Evolutionary conservation across 768 basidiomycete genomes (phyloP), one percentile per base, ranked within the genome.

Genomic region (Pleurotus citrinopileatus): DNA sequence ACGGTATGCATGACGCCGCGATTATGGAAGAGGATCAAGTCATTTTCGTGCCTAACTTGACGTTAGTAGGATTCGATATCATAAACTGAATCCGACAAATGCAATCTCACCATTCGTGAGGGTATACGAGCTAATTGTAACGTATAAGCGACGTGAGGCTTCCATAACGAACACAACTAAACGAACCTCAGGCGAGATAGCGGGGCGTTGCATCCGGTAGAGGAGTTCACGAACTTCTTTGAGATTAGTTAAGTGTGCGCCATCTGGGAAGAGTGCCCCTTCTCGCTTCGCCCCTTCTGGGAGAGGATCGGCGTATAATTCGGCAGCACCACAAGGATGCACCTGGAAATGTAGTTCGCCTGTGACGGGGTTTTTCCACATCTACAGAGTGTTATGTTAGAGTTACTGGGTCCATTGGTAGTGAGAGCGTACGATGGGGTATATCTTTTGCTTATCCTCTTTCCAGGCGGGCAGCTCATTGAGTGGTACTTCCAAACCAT

Each of bases 321-420:
- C 83, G 28, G 74, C 69, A 1, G 68, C 83, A 26, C 83, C 92
- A 60, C 87, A 90, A 3, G 90, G 93, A 65, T 96, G 94, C 3
- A 95, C 94, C 64, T 97, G 83, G 72, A 95, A 86, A 65, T 95
- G 91, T 19, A 98, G 77, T 1, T 75, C 73, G 23, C 86, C 84
- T 9, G 93, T 96, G 5, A 82, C 80, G 0, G 93, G 91, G 69
- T 95, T 96, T 77, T 95, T 95, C 94, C 94, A 96, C 6, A 87
- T 66, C 87, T 93, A 58, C 13, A 48, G 40, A 38, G 36, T 58
- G 42, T 10, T 17, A 12, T 5, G 10, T 50, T 19, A 43, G 20
- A 25, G n/a, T 40, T 26, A 26, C 53, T 22, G 45, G 29, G 60
- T 23, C 53, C 47, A 13, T n/a, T 25, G 26, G 58, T 13, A 40